Conservation (phyloP, 2,329 filamentous ascomycete species). For the Parastagonospora avenae region DNA sequence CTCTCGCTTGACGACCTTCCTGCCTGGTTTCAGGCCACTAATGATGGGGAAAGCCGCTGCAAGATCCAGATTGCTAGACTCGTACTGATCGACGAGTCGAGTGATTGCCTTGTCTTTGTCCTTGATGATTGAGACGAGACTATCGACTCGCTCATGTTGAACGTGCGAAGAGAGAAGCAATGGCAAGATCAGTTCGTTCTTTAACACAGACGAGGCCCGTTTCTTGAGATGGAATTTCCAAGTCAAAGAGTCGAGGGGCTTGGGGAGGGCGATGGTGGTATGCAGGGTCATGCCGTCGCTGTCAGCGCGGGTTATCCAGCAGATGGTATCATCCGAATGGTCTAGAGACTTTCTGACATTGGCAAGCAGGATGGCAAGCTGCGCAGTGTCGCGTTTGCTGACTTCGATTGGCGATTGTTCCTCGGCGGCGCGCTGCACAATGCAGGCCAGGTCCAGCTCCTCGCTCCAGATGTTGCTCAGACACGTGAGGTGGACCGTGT, state of each 20-base stretch:
- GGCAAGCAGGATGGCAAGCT: conserved; percentile 69
- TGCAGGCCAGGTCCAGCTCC: conserved; percentile 63
- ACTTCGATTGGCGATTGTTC: conserved; percentile 76
- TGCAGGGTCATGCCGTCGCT: conserved; percentile 55
- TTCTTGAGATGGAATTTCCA: conserved; percentile 68
- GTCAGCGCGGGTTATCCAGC: conserved; percentile 39
- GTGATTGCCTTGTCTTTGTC: conserved; percentile 65
- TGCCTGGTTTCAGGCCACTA: conserved; percentile 51
- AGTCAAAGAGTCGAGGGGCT: conserved; percentile 64
- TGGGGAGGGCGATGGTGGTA: conserved; percentile 65
- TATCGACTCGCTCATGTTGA: conserved; percentile 54
- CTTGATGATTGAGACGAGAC: conserved; percentile 56
- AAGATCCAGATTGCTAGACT: conserved; percentile 61
- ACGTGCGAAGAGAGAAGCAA: conserved; percentile 56
- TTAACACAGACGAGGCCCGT: conserved; percentile 49
- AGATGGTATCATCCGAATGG: conserved; percentile 43
- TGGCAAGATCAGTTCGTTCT: conserved; percentile 58
- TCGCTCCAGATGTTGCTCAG: conserved; percentile 76
- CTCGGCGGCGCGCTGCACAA: conserved; percentile 66
- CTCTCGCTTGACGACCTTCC: conserved; percentile 53
- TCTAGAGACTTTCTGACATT: conserved; percentile 61
- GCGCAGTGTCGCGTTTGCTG: conserved; percentile 65
- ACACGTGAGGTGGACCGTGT: conserved; percentile 72
- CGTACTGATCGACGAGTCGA: conserved; percentile 64
- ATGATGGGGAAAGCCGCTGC: conserved; percentile 62